phyloP scores from a whole-genome alignment of 768 basidiomycete species.

The Panaeolus papilionaceus region DNA sequence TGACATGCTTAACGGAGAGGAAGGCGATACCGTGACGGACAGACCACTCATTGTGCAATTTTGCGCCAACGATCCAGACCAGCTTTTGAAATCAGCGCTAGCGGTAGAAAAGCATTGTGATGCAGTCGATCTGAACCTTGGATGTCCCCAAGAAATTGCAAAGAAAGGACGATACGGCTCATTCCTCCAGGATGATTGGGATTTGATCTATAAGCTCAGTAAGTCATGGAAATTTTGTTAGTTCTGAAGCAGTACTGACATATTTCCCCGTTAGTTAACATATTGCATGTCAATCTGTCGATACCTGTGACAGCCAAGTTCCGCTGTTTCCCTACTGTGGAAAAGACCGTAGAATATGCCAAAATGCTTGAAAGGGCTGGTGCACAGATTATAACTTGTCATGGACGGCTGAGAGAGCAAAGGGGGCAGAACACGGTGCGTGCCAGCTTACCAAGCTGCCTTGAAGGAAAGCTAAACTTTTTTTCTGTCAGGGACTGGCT shows the following conservation, averaged over 20 bases:
- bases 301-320: conserved; percentile 98
- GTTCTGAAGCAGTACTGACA: neutral
- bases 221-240: conserved; percentile 29
- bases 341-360: conserved; percentile 93
- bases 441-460: neutral
- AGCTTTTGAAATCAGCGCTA: conserved; percentile 79
- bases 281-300: conserved; percentile 79
- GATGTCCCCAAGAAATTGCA: conserved; percentile 97
- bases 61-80: conserved; percentile 87
- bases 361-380: conserved; percentile 95
- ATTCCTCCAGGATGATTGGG: conserved; percentile 96
- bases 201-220: conserved; percentile 83
- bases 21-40: conserved; percentile 77
- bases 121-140: conserved; percentile 93
- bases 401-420: conserved; percentile 91
- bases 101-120: conserved; percentile 83
- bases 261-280: conserved; percentile 66
- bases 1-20: conserved; percentile 74
- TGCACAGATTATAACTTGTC: conserved; percentile 93
- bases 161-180: conserved; percentile 85
- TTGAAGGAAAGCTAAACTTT: conserved; percentile 1
- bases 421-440: conserved; percentile 81
- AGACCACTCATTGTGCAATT: conserved; percentile 93
- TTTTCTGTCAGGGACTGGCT: conserved; percentile 69
- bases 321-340: conserved; percentile 84